phyloP scores from a whole-genome alignment of 805 yeast species.

The Jamesozyma spencerorum region DNA sequence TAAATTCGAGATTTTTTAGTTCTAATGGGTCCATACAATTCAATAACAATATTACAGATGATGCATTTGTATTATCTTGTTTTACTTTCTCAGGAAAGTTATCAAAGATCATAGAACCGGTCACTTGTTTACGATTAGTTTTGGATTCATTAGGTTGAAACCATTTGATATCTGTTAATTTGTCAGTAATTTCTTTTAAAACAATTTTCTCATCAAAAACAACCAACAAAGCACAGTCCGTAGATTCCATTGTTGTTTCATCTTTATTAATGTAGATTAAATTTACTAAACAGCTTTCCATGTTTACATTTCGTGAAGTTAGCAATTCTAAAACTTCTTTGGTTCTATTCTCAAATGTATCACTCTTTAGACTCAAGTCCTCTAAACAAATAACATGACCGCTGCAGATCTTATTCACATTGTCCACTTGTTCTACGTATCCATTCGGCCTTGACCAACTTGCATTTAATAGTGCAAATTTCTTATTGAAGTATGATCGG shows the following conservation, averaged over 20 bases:
- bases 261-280: not conserved
- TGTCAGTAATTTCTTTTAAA: not conserved
- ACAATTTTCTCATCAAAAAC: not conserved
- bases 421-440: constrained; percentile 17
- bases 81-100: constrained; percentile 33
- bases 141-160: constrained; percentile 19
- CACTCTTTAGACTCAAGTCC: constrained; percentile 2
- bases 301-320: not conserved
- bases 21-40: constrained; percentile 62
- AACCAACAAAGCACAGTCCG: not conserved
- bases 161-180: constrained; percentile 5
- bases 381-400: constrained; percentile 15
- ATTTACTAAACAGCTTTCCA: not conserved
- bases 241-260: not conserved
- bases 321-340: not conserved
- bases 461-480: constrained; percentile 4
- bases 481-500: constrained; percentile 15
- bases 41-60: constrained; percentile 52
- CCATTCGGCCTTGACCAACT: constrained; percentile 24
- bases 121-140: constrained; percentile 9
- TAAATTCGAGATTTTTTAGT: constrained; percentile 41
- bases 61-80: constrained; percentile 11
- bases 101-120: constrained; percentile 25
- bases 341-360: not conserved
- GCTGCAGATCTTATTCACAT: constrained; percentile 14